Percentiles rank a stretch among this genome's conserved stretches.
Conservation (phyloP, 176 grass and related monocot genomes). For the Dendrocalamus sinicus region DNA sequence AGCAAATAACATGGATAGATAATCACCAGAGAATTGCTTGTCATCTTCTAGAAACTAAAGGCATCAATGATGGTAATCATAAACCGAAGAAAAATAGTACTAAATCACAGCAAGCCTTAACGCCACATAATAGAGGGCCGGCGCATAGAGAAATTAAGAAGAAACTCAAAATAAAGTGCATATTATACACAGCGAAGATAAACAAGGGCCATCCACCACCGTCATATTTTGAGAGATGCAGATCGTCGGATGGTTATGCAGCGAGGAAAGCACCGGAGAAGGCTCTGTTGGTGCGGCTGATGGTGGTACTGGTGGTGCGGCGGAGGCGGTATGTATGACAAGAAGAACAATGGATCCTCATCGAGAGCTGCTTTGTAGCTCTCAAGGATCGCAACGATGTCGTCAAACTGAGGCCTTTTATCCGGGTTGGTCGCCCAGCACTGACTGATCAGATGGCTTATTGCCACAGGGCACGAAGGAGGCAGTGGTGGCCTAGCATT, state of each 20-base stretch:
- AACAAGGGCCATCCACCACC: neutral
- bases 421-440: constrained; percentile 88
- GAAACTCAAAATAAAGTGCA: constrained; percentile 31
- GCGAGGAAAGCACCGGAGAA: constrained; percentile 77
- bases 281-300: constrained; percentile 53
- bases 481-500: constrained; percentile 85
- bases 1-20: constrained; percentile 52
- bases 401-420: constrained; percentile 78
- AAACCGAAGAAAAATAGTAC: neutral
- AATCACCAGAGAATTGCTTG: constrained; percentile 40
- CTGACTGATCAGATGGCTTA: constrained; percentile 86
- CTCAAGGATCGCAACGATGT: constrained; percentile 74
- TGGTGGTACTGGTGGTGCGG: constrained; percentile 21
- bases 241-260: constrained; percentile 53
- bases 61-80: constrained; percentile 43
- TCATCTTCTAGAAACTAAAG: constrained; percentile 43
- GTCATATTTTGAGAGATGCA: constrained; percentile 56
- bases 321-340: constrained; percentile 68
- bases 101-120: constrained; percentile 41
- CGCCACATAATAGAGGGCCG: constrained; percentile 57
- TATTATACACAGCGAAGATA: constrained; percentile 45
- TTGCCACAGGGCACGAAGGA: constrained; percentile 79
- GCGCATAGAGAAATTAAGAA: constrained; percentile 8
- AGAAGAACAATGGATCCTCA: constrained; percentile 68
- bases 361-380: constrained; percentile 74